phyloP scores from a whole-genome alignment of 352 stramenopile genomes.

The Pythium volutum region DNA sequence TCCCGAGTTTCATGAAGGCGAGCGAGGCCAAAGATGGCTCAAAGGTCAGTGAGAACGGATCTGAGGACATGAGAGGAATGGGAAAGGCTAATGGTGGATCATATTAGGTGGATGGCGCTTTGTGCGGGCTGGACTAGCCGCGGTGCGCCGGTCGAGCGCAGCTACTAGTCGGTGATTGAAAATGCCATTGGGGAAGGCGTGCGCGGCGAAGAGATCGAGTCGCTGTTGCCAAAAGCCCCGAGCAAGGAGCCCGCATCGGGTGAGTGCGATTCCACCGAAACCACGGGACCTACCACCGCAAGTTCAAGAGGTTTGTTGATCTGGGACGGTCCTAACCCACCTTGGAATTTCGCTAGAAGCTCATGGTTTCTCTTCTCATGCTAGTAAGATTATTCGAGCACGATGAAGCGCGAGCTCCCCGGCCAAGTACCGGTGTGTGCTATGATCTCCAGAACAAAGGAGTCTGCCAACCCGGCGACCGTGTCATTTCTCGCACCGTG shows the following conservation, averaged over 20 bases:
- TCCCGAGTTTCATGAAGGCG: slow-evolving; percentile 59
- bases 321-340: no score
- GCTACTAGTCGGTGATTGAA: slow-evolving; percentile 54
- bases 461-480: slow-evolving; percentile 79
- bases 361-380: background rate
- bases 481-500: slow-evolving; percentile 87
- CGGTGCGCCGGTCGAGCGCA: slow-evolving; percentile 59
- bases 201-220: slow-evolving; percentile 77
- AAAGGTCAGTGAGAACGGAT: slow-evolving; percentile 58
- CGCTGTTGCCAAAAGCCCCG: slow-evolving; percentile 63
- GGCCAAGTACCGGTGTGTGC: slow-evolving; percentile 71
- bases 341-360: no score
- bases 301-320: slow-evolving; percentile 42
- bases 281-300: slow-evolving; percentile 15
- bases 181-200: slow-evolving; percentile 76
- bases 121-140: slow-evolving; percentile 58
- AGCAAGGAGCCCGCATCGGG: slow-evolving; percentile 48
- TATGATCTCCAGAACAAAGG: slow-evolving; percentile 90
- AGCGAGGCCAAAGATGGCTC: slow-evolving; percentile 67
- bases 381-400: slow-evolving; percentile 56
- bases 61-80: background rate
- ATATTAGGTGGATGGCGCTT: slow-evolving; percentile 69
- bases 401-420: slow-evolving; percentile 64
- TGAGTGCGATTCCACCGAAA: slow-evolving; percentile 12
- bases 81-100: background rate